Evolutionary conservation across 148 eudicot genomes (phyloP).

Genomic region (Rhododendron ovatum): DNA sequence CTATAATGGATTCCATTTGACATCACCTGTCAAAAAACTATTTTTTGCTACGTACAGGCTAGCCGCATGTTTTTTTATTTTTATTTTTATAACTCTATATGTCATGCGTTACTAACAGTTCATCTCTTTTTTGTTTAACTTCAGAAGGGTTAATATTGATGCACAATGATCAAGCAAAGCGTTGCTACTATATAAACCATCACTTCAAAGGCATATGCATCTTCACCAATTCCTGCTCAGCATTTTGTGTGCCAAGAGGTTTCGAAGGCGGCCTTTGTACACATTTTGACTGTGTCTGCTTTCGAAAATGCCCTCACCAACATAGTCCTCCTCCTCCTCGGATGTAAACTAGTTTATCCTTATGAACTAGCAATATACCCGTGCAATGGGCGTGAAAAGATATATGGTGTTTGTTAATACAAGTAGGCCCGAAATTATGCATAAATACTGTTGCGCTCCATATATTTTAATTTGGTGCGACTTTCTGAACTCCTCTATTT

Average conservation of each 20-base stretch:
- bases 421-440: background rate
- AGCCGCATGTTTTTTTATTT: no score
- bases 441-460: background rate
- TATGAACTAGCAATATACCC: background rate
- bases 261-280: background rate
- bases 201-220: background rate
- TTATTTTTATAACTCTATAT: background rate
- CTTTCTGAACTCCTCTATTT: background rate
- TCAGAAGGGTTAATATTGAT: background rate
- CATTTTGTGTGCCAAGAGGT: background rate
- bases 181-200: conserved; percentile 6
- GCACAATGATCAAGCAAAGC: background rate
- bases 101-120: background rate
- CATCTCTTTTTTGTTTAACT: background rate
- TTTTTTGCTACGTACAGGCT: no score
- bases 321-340: background rate
- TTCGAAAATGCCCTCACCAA: background rate
- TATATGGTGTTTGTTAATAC: background rate
- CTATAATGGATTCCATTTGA: no score
- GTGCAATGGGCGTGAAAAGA: background rate
- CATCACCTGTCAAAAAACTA: no score
- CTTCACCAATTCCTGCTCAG: background rate
- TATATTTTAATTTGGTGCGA: background rate
- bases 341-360: background rate
- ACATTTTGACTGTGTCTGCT: background rate